Evolutionary conservation across 2,329 filamentous ascomycete genomes (phyloP).

Genomic region (Ceratocystis colombiana): DNA sequence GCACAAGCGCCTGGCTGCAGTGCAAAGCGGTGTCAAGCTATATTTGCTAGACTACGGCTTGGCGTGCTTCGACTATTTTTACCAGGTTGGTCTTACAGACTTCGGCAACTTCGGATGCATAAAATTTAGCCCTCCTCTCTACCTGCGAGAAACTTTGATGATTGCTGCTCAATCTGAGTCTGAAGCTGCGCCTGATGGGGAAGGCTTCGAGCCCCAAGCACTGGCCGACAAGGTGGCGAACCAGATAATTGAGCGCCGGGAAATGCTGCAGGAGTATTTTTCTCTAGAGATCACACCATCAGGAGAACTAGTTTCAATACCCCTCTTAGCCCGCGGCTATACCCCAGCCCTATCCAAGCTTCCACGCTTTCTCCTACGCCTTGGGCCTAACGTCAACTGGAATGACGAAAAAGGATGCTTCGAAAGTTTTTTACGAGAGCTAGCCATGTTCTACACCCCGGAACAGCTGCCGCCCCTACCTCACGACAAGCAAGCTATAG

Average conservation of each 20-base stretch:
- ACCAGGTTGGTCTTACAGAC: constrained; percentile 86
- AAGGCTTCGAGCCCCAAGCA: constrained; percentile 55
- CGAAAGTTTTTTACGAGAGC: constrained; percentile 68
- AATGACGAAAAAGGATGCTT: constrained; percentile 76
- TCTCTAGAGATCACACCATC: constrained; percentile 68
- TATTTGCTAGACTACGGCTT: constrained; percentile 91
- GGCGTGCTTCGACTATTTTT: constrained; percentile 80
- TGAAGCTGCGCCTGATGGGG: constrained; percentile 35
- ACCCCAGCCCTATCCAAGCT: constrained; percentile 76
- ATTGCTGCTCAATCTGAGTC: constrained; percentile 66
- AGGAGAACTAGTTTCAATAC: constrained; percentile 68
- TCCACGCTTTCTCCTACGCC: constrained; percentile 72
- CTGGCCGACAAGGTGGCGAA: constrained; percentile 55
- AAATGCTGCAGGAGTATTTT: constrained; percentile 92
- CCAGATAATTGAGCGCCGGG: constrained; percentile 62
- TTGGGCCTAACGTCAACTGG: constrained; percentile 88
- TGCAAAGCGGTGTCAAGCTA: constrained; percentile 85
- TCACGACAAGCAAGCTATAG: constrained; percentile 31
- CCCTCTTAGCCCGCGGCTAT: constrained; percentile 80
- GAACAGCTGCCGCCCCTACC: constrained; percentile 59
- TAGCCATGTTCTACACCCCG: constrained; percentile 83
- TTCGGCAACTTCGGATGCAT: constrained; percentile 91
- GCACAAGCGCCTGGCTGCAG: constrained; percentile 72
- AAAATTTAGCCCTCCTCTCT: constrained; percentile 64
- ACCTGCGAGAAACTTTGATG: constrained; percentile 57